Evolutionary conservation across 495 filamentous ascomycete species (phyloP).

Genomic region (Hypoxylon fragiforme): DNA sequence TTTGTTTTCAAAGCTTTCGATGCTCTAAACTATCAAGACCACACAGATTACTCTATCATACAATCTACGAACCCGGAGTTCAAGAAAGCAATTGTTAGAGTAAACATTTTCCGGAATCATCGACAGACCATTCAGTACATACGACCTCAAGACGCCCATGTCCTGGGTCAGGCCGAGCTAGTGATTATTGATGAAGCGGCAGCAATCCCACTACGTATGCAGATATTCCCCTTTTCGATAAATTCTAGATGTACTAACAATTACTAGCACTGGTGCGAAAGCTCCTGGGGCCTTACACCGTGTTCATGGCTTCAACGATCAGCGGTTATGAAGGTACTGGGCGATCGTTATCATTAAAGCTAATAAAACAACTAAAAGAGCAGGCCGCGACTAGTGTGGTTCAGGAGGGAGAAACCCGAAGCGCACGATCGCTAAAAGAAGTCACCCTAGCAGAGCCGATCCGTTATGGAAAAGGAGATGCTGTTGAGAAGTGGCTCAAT

Average conservation of each 20-base stretch:
- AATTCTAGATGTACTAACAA: conserved; percentile 1
- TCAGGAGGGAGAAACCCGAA: conserved; percentile 58
- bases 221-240: background rate
- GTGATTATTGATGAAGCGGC: conserved; percentile 98
- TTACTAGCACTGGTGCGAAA: conserved; percentile 69
- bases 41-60: conserved; percentile 96
- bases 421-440: conserved; percentile 83
- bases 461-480: conserved; percentile 86
- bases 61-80: conserved; percentile 98
- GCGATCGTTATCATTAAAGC: conserved; percentile 88
- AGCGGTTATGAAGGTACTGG: conserved; percentile 99
- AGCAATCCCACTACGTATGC: conserved; percentile 81
- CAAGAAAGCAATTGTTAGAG: conserved; percentile 96
- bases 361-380: conserved; percentile 96
- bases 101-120: conserved; percentile 94
- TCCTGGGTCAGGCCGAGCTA: conserved; percentile 92
- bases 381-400: conserved; percentile 71
- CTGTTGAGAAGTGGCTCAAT: conserved; percentile 96
- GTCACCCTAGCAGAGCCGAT: conserved; percentile 93
- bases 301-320: conserved; percentile 99
- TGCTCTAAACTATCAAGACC: conserved; percentile 87
- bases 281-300: conserved; percentile 95
- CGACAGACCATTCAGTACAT: conserved; percentile 99
- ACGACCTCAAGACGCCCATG: conserved; percentile 91
- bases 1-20: conserved; percentile 99